A percentile compares a stretch with the other conserved stretches of the same genome.
phyloP scores from a whole-genome alignment of 345 rosid species.

The Dipteronia dyeriana region DNA sequence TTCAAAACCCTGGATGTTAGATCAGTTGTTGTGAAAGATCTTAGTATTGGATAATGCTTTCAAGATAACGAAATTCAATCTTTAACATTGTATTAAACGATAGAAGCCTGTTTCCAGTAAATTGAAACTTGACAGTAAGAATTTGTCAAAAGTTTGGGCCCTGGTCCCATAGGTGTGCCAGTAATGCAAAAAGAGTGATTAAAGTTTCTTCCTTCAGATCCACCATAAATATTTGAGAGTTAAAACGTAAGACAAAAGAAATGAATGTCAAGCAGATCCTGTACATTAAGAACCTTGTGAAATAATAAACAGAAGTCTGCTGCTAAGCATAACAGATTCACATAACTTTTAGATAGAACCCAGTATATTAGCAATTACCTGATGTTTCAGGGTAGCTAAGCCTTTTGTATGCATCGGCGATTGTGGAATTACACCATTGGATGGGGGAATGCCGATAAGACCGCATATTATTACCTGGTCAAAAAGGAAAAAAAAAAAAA shows the following conservation, averaged over 20 bases:
- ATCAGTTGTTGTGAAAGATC: not conserved
- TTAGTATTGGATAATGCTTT: slow-evolving; percentile 1
- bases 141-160: not conserved
- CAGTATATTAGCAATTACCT: slow-evolving; percentile 44
- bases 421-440: slow-evolving; percentile 97
- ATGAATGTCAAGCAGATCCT: not conserved
- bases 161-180: not conserved
- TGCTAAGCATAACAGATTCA: slow-evolving; percentile 11
- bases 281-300: not conserved
- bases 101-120: not conserved
- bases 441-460: slow-evolving; percentile 92
- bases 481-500: not conserved
- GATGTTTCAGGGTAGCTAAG: slow-evolving; percentile 90
- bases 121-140: not conserved
- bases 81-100: not conserved
- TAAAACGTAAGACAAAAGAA: not conserved
- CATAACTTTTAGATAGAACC: slow-evolving; percentile 1
- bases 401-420: slow-evolving; percentile 99
- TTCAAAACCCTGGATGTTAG: not conserved
- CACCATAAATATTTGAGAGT: not conserved
- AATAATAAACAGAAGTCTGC: slow-evolving; percentile 2
- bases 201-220: not conserved
- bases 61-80: not conserved
- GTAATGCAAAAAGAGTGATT: not conserved
- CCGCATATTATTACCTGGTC: slow-evolving; percentile 81